A percentile compares a stretch with the other conserved stretches of the same genome.
Conservation (phyloP, 208 protist species). For the Leishmania tarentolae region DNA sequence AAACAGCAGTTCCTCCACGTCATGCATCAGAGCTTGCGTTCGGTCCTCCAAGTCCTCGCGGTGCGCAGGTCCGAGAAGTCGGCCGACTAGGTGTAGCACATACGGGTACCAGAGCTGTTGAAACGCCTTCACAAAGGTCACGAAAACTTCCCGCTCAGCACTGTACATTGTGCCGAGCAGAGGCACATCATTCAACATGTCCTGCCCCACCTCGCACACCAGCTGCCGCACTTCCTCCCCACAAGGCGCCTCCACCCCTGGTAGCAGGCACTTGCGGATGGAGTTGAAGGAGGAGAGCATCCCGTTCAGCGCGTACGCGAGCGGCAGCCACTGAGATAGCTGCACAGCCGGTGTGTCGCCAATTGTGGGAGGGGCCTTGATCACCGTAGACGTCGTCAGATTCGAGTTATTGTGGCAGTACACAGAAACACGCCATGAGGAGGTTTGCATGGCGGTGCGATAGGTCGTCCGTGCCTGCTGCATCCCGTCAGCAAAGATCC, state of each 20-base stretch:
- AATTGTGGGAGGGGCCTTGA: slow-evolving; percentile 10
- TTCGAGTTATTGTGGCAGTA: slow-evolving; percentile 24
- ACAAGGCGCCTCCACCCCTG: slow-evolving; percentile 55
- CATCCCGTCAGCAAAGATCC: slow-evolving; percentile 69
- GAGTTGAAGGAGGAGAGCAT: slow-evolving; percentile 72
- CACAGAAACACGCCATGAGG: slow-evolving; percentile 45
- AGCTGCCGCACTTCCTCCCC: slow-evolving; percentile 49
- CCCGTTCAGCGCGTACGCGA: slow-evolving; percentile 87
- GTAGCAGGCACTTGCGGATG: slow-evolving; percentile 70
- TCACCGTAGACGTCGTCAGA: slow-evolving; percentile 9
- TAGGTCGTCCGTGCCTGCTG: slow-evolving; percentile 53
- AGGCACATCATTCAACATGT: slow-evolving; percentile 58
- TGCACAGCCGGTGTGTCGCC: slow-evolving; percentile 28
- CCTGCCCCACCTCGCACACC: slow-evolving; percentile 49
- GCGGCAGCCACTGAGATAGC: slow-evolving; percentile 72
- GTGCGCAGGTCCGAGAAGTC: slow-evolving; percentile 55
- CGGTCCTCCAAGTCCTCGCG: slow-evolving; percentile 46
- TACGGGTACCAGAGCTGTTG: slow-evolving; percentile 66
- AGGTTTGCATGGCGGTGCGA: slow-evolving; percentile 61
- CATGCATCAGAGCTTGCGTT: slow-evolving; percentile 28
- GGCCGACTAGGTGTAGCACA: slow-evolving; percentile 46
- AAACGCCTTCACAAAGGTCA: slow-evolving; percentile 67
- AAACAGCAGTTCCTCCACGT: slow-evolving; percentile 26
- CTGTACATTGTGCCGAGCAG: slow-evolving; percentile 64
- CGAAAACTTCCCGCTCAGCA: slow-evolving; percentile 42